Conservation (phyloP, 2,329 filamentous ascomycete genomes). For the Calonectria naviculata region DNA sequence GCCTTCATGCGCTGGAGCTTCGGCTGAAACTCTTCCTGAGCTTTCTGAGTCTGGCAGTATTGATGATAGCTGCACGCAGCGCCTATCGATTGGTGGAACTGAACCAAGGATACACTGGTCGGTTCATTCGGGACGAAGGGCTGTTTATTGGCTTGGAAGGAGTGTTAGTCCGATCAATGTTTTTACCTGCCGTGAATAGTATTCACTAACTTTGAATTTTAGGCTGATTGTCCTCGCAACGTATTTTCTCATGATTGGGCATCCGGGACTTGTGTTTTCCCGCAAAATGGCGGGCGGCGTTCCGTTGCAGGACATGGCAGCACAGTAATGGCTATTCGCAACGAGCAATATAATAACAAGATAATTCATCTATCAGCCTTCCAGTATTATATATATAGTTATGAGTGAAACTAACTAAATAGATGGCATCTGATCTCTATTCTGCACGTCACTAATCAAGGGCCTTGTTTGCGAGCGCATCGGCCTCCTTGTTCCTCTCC, state of each 20-base stretch:
- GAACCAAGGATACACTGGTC: constrained; percentile 63
- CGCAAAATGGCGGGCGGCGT: neutral
- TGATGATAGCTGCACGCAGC: constrained; percentile 66
- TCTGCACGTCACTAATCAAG: neutral
- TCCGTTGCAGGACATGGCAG: neutral
- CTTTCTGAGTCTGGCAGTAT: constrained; percentile 59
- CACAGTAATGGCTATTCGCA: neutral
- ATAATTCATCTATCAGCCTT: too few species aligned
- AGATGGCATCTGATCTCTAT: too few species aligned
- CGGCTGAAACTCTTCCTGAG: constrained; percentile 40
- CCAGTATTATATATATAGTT: too few species aligned
- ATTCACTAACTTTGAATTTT: neutral
- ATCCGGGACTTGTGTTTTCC: neutral
- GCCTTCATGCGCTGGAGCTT: neutral
- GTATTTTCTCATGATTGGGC: constrained; percentile 10
- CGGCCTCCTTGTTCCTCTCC: neutral
- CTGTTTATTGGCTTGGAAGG: constrained; percentile 58
- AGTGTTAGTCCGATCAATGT: too few species aligned
- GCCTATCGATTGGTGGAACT: constrained; percentile 68
- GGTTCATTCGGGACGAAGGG: constrained; percentile 56
- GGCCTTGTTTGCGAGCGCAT: neutral
- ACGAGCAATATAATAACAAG: too few species aligned
- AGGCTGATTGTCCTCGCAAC: constrained; percentile 28
- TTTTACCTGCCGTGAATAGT: too few species aligned
- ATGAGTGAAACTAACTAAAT: too few species aligned